Base-by-base conservation (phyloP, 2,329 filamentous ascomycete genomes). In the Sclerotinia spermophila region DNA sequence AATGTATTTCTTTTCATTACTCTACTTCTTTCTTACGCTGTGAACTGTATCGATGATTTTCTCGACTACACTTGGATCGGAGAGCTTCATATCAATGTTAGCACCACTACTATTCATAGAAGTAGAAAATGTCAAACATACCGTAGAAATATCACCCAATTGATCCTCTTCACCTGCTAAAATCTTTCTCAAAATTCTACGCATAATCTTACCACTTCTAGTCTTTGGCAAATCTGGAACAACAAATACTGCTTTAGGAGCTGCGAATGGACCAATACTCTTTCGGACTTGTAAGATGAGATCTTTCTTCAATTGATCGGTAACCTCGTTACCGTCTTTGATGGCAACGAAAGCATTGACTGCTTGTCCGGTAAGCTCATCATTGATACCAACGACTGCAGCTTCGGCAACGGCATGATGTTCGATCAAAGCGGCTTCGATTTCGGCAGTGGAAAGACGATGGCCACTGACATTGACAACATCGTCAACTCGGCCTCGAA, bases 401-500 rank as follows among this genome's bases (percentile, higher is more conserved):
- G 96, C 93, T 83, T 99, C 96, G 70, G 93, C 96, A 72, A 99
- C 92, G 24, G 91, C 85, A 78, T 89, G 86, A 81, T 98, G 94
- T 85, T 98, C 95, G 75, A 99, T 90, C 64, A 99, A 89, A 27
- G 96, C 96, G 40, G 96, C 96, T 83, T 99, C 96, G 75, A 99
- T 99, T 82, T 99, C 96, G 48, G 96, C 95, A 15, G 96, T 99
- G 24, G 95, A 98, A 73, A 99, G 86, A 81, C 96, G 91, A 82
- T 99, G 96, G 40, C 96, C 96, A 77, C 92, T 96, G 73, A 99
- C 96, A 82, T 99, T 99, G 81, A 99, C 95, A 58, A 99, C 96
- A 78, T 99, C 96, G 80, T 99, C 96, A 68, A 99, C 96, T 82
- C 96, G 94, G 75, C 96, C 96, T 73, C 96, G 93, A 81, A 99